A percentile compares a stretch with the other conserved stretches of the same genome.
Evolutionary conservation across 1,139 yeast species (phyloP).

Genomic region (Sugiyamaella pinicola): DNA sequence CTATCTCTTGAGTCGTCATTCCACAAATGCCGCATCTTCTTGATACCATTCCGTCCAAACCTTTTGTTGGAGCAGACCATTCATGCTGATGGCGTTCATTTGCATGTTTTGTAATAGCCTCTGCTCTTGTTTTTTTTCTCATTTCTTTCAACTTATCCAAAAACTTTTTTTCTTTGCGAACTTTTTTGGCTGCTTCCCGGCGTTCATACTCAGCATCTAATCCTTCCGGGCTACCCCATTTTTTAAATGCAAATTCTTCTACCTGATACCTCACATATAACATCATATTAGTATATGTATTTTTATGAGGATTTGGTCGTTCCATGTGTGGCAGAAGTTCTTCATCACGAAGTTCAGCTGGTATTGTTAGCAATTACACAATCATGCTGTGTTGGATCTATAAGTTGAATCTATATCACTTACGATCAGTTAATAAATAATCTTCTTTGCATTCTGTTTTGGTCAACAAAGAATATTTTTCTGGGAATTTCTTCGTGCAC

Average conservation of each 20-base stretch:
- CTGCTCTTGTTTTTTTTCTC: slow-evolving; percentile 91
- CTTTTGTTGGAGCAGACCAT: slow-evolving; percentile 64
- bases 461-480: slow-evolving; percentile 85
- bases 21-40: slow-evolving; percentile 83
- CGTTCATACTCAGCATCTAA: slow-evolving; percentile 91
- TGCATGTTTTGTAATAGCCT: slow-evolving; percentile 72
- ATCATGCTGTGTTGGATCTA: no score
- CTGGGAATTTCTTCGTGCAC: slow-evolving; percentile 74
- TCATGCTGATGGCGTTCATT: slow-evolving; percentile 71
- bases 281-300: slow-evolving; percentile 89
- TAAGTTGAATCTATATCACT: slow-evolving; percentile 16
- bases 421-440: slow-evolving; percentile 80
- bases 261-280: slow-evolving; percentile 84
- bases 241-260: slow-evolving; percentile 86
- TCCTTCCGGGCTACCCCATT: slow-evolving; percentile 92
- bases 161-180: slow-evolving; percentile 77
- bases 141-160: slow-evolving; percentile 75
- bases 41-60: slow-evolving; percentile 53
- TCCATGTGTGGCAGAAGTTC: slow-evolving; percentile 73
- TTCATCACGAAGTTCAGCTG: slow-evolving; percentile 72
- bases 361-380: slow-evolving; percentile 10
- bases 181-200: slow-evolving; percentile 70
- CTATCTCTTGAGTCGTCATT: slow-evolving; percentile 73
- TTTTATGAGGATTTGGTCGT: slow-evolving; percentile 92
- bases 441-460: slow-evolving; percentile 96